These are phyloP conservation scores for Prunus persica DNA, from an alignment of 306 rosid species.

Conservation along the genomic window Prunus_persica_NCBIv2 NC_034012.1:3529501-3530000, in stretches of 20 bases:
- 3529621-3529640: background rate
- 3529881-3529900: slow-evolving; percentile 65
- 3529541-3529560: background rate
- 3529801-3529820: slow-evolving; percentile 23
- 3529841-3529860: slow-evolving; percentile 69
- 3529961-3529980: slow-evolving; percentile 76
- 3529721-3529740: slow-evolving; percentile 37
- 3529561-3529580: background rate
- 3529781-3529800: slow-evolving; percentile 13
- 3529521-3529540: background rate
- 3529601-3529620: slow-evolving; percentile 11
- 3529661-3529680: slow-evolving; percentile 26
- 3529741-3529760: slow-evolving; percentile 36
- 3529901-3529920: slow-evolving; percentile 63
- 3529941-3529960: slow-evolving; percentile 76
- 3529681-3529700: slow-evolving; percentile 29
- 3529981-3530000: slow-evolving; percentile 57
- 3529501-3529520: slow-evolving; percentile 3
- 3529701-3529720: slow-evolving; percentile 56
- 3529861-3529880: slow-evolving; percentile 92
- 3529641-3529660: slow-evolving; percentile 18
- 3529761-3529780: slow-evolving; percentile 18
- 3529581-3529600: slow-evolving; percentile 15
- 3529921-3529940: slow-evolving; percentile 81
- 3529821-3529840: slow-evolving; percentile 53